Evolutionary conservation across 2,329 filamentous ascomycete species (phyloP).

Genomic region (Colletotrichum musae): DNA sequence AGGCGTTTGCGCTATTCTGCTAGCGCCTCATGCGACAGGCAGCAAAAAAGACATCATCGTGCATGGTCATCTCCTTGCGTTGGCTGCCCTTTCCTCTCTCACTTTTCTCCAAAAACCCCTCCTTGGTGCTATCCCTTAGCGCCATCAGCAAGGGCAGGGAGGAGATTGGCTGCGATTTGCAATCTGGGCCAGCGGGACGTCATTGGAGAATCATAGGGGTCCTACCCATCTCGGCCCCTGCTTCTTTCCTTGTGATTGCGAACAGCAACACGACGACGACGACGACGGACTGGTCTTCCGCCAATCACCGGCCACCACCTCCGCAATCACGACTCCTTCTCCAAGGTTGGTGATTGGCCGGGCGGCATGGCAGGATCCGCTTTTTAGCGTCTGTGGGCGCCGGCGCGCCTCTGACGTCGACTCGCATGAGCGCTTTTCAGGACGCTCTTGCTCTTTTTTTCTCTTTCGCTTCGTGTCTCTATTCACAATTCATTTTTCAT

Average conservation of each 20-base stretch:
- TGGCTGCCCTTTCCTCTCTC: too few relatives aligned
- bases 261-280: neutral
- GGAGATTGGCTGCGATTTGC: too few relatives aligned
- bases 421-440: constrained; percentile 25
- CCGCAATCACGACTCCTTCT: neutral
- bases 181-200: constrained; percentile 5
- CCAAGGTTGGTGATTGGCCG: neutral
- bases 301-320: neutral
- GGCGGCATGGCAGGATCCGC: neutral
- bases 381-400: neutral
- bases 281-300: neutral
- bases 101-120: neutral
- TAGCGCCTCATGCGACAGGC: constrained; percentile 8
- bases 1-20: constrained; percentile 1
- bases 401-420: constrained; percentile 33
- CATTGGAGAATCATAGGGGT: constrained; percentile 37
- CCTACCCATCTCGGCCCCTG: neutral
- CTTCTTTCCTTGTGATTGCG: neutral
- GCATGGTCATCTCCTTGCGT: constrained; percentile 5
- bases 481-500: neutral
- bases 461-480: neutral
- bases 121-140: neutral
- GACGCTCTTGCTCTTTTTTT: neutral
- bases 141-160: neutral
- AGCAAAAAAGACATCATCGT: constrained; percentile 25